Evolutionary conservation across 805 yeast species (phyloP), one percentile per base, ranked within the genome.

Genomic region (Candida tallmaniae): DNA sequence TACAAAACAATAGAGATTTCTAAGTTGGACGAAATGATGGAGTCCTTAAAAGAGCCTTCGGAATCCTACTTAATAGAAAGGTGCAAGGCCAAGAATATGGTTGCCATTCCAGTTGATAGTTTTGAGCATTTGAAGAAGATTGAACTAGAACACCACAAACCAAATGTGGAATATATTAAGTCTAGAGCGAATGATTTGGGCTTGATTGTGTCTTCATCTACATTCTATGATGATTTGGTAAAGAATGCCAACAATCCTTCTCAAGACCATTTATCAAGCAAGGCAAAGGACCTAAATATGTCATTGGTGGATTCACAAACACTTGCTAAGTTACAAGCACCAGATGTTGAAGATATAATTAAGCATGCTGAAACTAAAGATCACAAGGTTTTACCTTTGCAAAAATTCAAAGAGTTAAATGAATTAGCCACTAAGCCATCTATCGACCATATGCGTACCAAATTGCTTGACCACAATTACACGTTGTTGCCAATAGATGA

Each of bases 131-230:
- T 44, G 23, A 49, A 48, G 27, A 34, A 33, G 8, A 29, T 50
- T 12, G 47, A 44, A 26, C 47, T 46, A 0, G 62, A 62, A 15
- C 43, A 51, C 35, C 62, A 57, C 17, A 59, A 54, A 31, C 70
- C 70, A 3, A 45, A 47, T 12, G 54, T 54, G 37, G 52, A 46
- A 1, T 62, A 62, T 36, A 41, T 63, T 13, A 56, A 61, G 2
- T 29, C 45, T 4, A 63, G 59, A 39, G 68, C 70, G 10, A 58
- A 60, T 39, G 52, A 56, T 13, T 36, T 58, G 25, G 68, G 68
- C 1, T 44, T 58, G 16, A 55, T 55, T 14, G 47, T 63, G 3
- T 44, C 64, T 1, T 41, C 67, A 1, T 35, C 59, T 2, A 42
- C 46, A 13, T 48, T 50, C 14, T 55, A 60, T 32, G 68, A 62